Percentiles rank a stretch among this genome's conserved stretches.
Conservation (phyloP, 2,329 filamentous ascomycete genomes). For the Whalleya microplaca region DNA sequence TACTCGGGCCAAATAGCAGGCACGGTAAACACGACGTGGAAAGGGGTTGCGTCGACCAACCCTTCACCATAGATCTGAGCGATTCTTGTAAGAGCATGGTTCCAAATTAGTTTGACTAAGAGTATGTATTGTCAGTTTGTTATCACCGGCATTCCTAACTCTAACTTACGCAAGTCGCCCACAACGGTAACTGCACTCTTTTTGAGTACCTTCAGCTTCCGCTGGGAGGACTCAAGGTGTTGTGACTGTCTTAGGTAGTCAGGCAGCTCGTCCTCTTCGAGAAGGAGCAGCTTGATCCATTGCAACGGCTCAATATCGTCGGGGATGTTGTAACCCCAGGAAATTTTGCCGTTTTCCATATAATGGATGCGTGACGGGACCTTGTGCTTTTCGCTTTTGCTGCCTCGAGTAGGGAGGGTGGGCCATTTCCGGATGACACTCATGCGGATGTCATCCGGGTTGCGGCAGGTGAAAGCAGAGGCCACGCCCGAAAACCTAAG, state of each 20-base stretch:
- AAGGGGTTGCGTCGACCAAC: slow-evolving; percentile 14
- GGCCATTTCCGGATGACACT: neutral
- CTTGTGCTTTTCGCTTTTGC: slow-evolving; percentile 7
- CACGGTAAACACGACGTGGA: slow-evolving; percentile 31
- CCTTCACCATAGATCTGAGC: slow-evolving; percentile 9
- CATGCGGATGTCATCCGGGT: neutral
- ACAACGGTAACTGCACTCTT: slow-evolving; percentile 28
- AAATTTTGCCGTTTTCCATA: slow-evolving; percentile 6
- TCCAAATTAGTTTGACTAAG: slow-evolving; percentile 23
- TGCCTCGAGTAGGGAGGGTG: neutral
- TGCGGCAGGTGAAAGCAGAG: neutral
- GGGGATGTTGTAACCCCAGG: slow-evolving; percentile 31
- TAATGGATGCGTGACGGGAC: slow-evolving; percentile 32
- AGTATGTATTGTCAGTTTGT: neutral
- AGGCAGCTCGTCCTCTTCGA: slow-evolving; percentile 22
- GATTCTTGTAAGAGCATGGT: slow-evolving; percentile 25
- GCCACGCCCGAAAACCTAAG: neutral
- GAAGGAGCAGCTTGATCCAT: slow-evolving; percentile 36
- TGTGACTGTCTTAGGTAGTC: slow-evolving; percentile 14
- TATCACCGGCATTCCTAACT: neutral
- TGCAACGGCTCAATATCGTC: slow-evolving; percentile 23
- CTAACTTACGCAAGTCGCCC: slow-evolving; percentile 27
- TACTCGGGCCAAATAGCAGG: slow-evolving; percentile 34
- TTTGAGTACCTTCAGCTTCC: slow-evolving; percentile 13
- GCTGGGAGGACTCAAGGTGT: slow-evolving; percentile 9